Percentiles rank a stretch among this genome's conserved stretches.
These are phyloP conservation scores for Raphanus sativus DNA, from an alignment of 345 rosid genomes.

Conservation along the genomic window DNA sequence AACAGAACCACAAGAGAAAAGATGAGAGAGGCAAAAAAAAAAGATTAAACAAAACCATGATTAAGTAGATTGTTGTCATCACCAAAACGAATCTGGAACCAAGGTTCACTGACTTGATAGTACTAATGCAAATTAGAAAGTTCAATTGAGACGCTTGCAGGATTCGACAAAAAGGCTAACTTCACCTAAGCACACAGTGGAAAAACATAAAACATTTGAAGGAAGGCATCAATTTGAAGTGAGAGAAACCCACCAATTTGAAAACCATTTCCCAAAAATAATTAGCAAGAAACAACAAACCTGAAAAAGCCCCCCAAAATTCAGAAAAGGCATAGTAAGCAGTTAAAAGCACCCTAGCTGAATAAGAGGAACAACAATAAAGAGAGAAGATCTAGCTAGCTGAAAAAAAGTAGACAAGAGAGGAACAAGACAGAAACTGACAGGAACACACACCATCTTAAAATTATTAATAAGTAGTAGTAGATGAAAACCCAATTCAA, in stretches of 20 bases:
- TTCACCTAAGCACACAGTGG: slow-evolving; percentile 9
- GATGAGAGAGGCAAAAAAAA: neutral
- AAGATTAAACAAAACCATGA: neutral
- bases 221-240: neutral
- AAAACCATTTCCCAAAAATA: neutral
- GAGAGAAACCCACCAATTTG: slow-evolving; percentile 15
- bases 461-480: neutral
- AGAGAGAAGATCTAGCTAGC: slow-evolving; percentile 4
- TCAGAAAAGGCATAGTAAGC: slow-evolving; percentile 29
- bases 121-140: neutral
- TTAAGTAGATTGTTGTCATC: neutral
- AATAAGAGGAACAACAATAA: slow-evolving; percentile 13
- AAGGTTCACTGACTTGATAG: slow-evolving; percentile 13
- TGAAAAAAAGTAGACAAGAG: neutral
- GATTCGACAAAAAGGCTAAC: neutral
- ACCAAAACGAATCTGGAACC: slow-evolving; percentile 23
- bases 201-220: neutral
- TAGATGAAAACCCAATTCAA: slow-evolving; percentile 20
- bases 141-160: neutral
- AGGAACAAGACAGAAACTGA: slow-evolving; percentile 16
- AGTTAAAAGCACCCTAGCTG: neutral
- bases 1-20: neutral
- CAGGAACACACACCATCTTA: neutral
- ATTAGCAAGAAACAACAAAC: slow-evolving; percentile 34
- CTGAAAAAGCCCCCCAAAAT: slow-evolving; percentile 31